Conservation (phyloP, 2,329 filamentous ascomycete species). For the Talaromyces sp. region DNA sequence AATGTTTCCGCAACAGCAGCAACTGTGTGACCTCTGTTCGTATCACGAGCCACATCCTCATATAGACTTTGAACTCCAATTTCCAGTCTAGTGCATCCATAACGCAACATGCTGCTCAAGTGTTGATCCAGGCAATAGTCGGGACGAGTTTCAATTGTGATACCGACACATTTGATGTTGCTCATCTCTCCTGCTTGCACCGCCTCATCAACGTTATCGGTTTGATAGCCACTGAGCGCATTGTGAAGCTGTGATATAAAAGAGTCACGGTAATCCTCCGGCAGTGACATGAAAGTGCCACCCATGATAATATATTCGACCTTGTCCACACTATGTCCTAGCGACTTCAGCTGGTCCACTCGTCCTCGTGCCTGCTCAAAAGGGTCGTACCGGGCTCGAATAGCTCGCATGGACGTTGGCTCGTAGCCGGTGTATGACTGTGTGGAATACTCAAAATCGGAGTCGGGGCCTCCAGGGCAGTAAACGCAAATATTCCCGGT, state of each 20-base stretch:
- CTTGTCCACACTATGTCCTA: constrained; percentile 97
- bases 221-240: constrained; percentile 92
- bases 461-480: constrained; percentile 94
- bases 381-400: constrained; percentile 92
- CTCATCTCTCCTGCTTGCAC: constrained; percentile 94
- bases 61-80: constrained; percentile 95
- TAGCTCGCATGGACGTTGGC: constrained; percentile 96
- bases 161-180: constrained; percentile 95
- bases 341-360: constrained; percentile 91
- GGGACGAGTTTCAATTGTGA: constrained; percentile 94
- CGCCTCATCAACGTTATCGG: constrained; percentile 89
- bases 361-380: constrained; percentile 95
- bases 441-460: constrained; percentile 98
- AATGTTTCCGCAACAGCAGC: constrained; percentile 95
- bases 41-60: constrained; percentile 96
- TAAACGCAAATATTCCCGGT: constrained; percentile 99
- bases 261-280: constrained; percentile 81
- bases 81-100: constrained; percentile 91
- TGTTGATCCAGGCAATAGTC: constrained; percentile 98
- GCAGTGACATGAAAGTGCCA: constrained; percentile 96
- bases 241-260: constrained; percentile 98
- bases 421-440: constrained; percentile 99
- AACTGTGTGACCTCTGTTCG: constrained; percentile 94
- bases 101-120: constrained; percentile 92
- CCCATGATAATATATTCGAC: constrained; percentile 99